phyloP scores from a whole-genome alignment of 2,329 filamentous ascomycete species.

The Ascochyta viciae-villosae region DNA sequence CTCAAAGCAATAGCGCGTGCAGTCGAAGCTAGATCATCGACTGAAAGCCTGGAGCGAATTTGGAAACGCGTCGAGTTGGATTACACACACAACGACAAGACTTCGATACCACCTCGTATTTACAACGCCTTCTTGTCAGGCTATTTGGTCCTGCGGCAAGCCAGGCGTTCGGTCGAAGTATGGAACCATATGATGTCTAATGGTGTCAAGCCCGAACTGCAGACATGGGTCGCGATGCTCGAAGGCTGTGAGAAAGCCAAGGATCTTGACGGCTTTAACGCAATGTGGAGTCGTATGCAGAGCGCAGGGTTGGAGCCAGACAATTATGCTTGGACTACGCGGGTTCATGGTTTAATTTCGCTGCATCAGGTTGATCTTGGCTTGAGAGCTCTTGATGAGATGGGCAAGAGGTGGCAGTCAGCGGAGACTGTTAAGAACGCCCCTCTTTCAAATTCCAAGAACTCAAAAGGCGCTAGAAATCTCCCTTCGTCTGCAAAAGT shows the following conservation, averaged over 20 bases:
- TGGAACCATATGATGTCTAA: slow-evolving; percentile 64
- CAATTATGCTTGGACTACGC: slow-evolving; percentile 70
- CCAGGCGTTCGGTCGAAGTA: slow-evolving; percentile 57
- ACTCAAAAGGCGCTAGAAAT: slow-evolving; percentile 20
- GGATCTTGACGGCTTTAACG: slow-evolving; percentile 66
- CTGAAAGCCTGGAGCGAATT: slow-evolving; percentile 24
- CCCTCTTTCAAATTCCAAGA: slow-evolving; percentile 16
- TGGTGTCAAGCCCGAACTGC: slow-evolving; percentile 65
- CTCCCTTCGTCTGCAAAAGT: slow-evolving; percentile 23
- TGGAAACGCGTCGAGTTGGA: slow-evolving; percentile 33
- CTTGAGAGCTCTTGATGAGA: slow-evolving; percentile 70
- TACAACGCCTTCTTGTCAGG: slow-evolving; percentile 57
- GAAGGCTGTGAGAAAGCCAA: slow-evolving; percentile 69
- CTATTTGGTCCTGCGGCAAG: slow-evolving; percentile 54
- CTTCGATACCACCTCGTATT: slow-evolving; percentile 37
- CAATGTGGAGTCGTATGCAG: slow-evolving; percentile 71
- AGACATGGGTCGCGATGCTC: slow-evolving; percentile 77
- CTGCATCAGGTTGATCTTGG: slow-evolving; percentile 62
- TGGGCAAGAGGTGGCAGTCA: slow-evolving; percentile 66
- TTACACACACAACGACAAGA: slow-evolving; percentile 26
- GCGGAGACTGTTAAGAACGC: slow-evolving; percentile 35
- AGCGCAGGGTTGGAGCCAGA: slow-evolving; percentile 67
- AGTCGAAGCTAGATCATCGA: slow-evolving; percentile 24
- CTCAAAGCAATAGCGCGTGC: slow-evolving; percentile 36
- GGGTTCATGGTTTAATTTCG: slow-evolving; percentile 70